Base-by-base conservation (phyloP, 2,329 filamentous ascomycete genomes). In the Emergomyces orientalis region DNA sequence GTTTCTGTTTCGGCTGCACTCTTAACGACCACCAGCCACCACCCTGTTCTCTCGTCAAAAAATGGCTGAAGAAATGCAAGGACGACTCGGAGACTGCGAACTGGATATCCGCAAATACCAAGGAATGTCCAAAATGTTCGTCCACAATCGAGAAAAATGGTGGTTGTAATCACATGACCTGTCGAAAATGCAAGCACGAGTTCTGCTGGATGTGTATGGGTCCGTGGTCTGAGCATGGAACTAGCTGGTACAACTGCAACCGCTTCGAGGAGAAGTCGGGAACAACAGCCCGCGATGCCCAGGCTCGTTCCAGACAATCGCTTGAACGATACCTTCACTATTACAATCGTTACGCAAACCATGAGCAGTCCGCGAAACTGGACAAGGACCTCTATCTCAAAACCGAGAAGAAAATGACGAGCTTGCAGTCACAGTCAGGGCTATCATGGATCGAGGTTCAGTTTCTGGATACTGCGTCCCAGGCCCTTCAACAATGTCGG, bases 171-270 rank as follows among this genome's bases (percentile, higher is more conserved):
- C 92, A 97, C 75, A 97, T 97, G 92, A 97, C 92, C 0, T 97
- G 92, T 74, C 83, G 92, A 63, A 97, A 97, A 76, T 97, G 92
- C 79, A 91, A 91, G 71, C 88, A 97, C 72, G 92, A 97, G 72
- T 97, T 99, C 72, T 99, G 94, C 78, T 99, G 94, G 94, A 97
- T 99, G 89, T 99, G 94, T 72, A 99, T 99, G 94, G 94, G 94
- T 0, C 81, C 96, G 0, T 99, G 94, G 94, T 95, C 91, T 0
- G 94, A 99, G 76, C 94, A 99, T 74, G 94, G 94, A 66, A 99
- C 93, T 3, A 96, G 91, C 77, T 99, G 94, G 94, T 99, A 99
- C 81, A 99, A 96, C 76, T 99, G 94, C 82, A 99, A 96, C 73
- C 84, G 94, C 9, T 99, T 88, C 70, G 94, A 99, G 73, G 94